Evolutionary conservation across 768 basidiomycete genomes (phyloP), one percentile per base, ranked within the genome.

Genomic region (Coprinellus micaceus): DNA sequence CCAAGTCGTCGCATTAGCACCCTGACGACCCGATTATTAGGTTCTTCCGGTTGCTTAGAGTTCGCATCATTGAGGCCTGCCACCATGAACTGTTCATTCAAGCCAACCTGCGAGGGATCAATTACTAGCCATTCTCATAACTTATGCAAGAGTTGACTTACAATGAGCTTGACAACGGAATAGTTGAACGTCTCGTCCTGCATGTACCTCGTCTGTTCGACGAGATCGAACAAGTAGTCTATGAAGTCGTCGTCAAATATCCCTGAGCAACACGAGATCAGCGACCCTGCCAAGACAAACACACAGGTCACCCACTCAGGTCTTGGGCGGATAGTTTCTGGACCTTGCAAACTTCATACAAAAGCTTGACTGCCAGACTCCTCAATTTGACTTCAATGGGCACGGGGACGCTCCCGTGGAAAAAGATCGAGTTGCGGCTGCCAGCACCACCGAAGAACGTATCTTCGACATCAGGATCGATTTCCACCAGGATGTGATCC

Each of bases 21-120:
- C 21, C 83, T 78, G 51, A 98, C 70, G 2, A 99, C 86, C 22
- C 92, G 80, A 67, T 99, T 99, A 56, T 80, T 76, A 15, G 71
- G 69, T 53, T 84, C 80, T 51, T 64, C 70, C 61, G 65, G n/a
- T n/a, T n/a, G 60, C 53, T 52, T 65, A 49, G 60, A 63, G 46
- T 56, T 67, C 47, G 57, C 60, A 56, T 77, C 74, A 28, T 57
- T 66, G 17, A 94, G 66, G 3, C 84, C 82, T 0, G 91, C 86
- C 4, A 98, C 94, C 96, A 99, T 99, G 72, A 96, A 99, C 70
- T 98, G 95, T 68, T 99, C 96, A 65, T 98, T 99, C 28, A 99
- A 77, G 0, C 94, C 87, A 29, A 94, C 87, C 93, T 95, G 64
- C 1, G 7, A 21, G 29, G 39, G 10, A 15, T 60, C 17, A n/a